These are phyloP conservation scores for Acacia crassicarpa DNA, from an alignment of 306 rosid species.

Conservation along the genomic window DNA sequence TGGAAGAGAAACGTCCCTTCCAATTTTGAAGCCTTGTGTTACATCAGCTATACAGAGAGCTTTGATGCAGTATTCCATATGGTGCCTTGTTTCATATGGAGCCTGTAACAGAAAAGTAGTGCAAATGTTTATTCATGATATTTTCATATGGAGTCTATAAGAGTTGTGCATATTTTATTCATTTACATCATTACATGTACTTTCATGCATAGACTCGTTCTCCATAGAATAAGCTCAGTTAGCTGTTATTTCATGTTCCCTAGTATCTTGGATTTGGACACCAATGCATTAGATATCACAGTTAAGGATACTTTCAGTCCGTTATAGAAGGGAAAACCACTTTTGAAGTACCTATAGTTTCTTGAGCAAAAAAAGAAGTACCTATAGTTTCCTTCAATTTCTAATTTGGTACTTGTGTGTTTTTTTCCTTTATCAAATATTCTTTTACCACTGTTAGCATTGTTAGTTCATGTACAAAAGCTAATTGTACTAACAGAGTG, in stretches of 20 bases:
- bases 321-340: background rate
- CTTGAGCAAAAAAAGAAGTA: too few relatives aligned
- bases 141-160: constrained; percentile 79
- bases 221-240: background rate
- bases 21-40: constrained; percentile 82
- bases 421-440: too few relatives aligned
- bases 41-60: constrained; percentile 95
- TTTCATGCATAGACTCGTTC: constrained; percentile 3
- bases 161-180: constrained; percentile 2
- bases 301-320: background rate
- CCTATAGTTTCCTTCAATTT: too few relatives aligned
- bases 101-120: constrained; percentile 53
- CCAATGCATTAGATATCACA: background rate
- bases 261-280: background rate
- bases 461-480: too few relatives aligned
- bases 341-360: too few relatives aligned
- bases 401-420: too few relatives aligned
- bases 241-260: background rate
- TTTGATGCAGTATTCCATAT: constrained; percentile 92
- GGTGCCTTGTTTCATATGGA: constrained; percentile 96
- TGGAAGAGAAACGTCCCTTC: constrained; percentile 88
- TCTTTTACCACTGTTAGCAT: too few relatives aligned
- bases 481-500: too few relatives aligned
- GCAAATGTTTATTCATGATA: background rate
- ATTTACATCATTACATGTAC: background rate